Evolutionary conservation across 2,329 filamentous ascomycete species (phyloP).

Genomic region (Exutisphaerella laricina): DNA sequence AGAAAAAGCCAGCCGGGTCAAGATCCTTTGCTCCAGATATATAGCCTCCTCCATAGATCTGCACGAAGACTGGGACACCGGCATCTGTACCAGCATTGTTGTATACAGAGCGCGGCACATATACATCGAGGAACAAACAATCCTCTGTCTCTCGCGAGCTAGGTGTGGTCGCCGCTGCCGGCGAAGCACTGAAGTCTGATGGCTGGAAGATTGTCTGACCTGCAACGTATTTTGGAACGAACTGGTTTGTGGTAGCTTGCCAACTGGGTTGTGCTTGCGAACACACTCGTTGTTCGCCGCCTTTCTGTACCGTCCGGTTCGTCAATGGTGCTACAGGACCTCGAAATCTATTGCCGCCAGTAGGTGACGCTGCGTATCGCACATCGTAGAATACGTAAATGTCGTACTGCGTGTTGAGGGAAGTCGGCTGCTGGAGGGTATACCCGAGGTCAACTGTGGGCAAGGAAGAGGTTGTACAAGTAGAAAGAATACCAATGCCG

Average conservation of each 20-base stretch:
- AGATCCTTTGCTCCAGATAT: constrained; percentile 7
- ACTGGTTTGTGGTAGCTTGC: constrained; percentile 33
- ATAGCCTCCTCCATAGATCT: constrained; percentile 42
- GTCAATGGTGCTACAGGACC: constrained; percentile 38
- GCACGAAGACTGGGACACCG: constrained; percentile 36
- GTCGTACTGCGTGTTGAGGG: constrained; percentile 35
- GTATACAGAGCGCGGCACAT: constrained; percentile 34
- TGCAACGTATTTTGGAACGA: constrained; percentile 24
- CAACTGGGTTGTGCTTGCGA: constrained; percentile 45
- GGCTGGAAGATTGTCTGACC: constrained; percentile 13
- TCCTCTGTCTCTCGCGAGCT: constrained; percentile 34
- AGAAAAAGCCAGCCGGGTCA: constrained; percentile 9
- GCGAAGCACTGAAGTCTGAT: constrained; percentile 16
- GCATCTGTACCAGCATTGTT: constrained; percentile 30
- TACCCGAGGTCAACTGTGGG: constrained; percentile 52
- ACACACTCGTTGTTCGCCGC: constrained; percentile 40
- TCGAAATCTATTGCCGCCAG: constrained; percentile 47
- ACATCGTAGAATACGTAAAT: constrained; percentile 51
- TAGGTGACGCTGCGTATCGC: constrained; percentile 50
- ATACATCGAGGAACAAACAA: constrained; percentile 39
- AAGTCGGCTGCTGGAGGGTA: constrained; percentile 45
- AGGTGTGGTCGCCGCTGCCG: constrained; percentile 6
- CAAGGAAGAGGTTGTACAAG: constrained; percentile 18
- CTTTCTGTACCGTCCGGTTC: constrained; percentile 46
- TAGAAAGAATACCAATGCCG: neutral